Conservation (phyloP, 73 alveolate genomes). For the Tetrahymena malaccensis region DNA sequence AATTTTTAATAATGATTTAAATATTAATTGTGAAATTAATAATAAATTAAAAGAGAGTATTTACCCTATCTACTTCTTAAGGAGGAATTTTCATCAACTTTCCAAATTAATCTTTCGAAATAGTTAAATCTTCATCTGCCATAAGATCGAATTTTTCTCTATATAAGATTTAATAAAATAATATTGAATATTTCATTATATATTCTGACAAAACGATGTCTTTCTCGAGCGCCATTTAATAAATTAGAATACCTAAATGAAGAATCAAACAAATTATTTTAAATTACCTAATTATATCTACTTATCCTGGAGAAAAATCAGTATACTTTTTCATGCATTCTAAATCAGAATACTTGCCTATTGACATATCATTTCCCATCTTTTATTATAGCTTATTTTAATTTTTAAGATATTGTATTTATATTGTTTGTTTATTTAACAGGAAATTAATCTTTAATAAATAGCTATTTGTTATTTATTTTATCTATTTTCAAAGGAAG, state of each 20-base stretch:
- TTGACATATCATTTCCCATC: constrained; percentile 35
- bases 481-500: background rate
- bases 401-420: background rate
- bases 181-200: background rate
- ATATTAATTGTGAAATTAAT: background rate
- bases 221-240: background rate
- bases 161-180: background rate
- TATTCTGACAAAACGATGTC: background rate
- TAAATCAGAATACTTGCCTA: constrained; percentile 27
- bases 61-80: constrained; percentile 9
- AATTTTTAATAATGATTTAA: background rate
- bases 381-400: background rate
- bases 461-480: background rate
- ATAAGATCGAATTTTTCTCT: constrained; percentile 39
- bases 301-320: constrained; percentile 41
- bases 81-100: constrained; percentile 34
- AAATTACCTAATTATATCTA: constrained; percentile 20
- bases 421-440: background rate
- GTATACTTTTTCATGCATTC: constrained; percentile 27
- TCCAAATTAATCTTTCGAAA: constrained; percentile 16
- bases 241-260: background rate
- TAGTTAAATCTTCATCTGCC: constrained; percentile 46
- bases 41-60: too few relatives aligned
- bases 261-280: background rate
- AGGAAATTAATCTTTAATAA: background rate